phyloP scores from a whole-genome alignment of 768 basidiomycete species.

The Lyophyllum shimeji region DNA sequence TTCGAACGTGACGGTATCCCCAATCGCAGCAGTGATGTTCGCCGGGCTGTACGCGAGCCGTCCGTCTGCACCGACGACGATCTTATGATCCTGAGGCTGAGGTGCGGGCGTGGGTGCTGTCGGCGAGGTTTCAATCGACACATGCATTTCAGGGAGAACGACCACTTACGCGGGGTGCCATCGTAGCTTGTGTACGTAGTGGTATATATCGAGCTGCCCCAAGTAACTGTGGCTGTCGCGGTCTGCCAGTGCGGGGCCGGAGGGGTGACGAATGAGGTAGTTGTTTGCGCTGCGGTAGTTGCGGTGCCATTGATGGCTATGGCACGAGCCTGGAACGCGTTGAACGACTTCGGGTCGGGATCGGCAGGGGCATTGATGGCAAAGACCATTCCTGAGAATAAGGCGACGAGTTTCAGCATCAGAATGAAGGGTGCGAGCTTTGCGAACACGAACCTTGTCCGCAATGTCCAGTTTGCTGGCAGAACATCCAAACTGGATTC shows the following conservation, averaged over 20 bases:
- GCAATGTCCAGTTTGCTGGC: constrained; percentile 55
- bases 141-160: no score
- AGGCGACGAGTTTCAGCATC: neutral
- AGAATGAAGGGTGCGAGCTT: neutral
- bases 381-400: constrained; percentile 62
- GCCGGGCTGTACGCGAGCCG: constrained; percentile 33
- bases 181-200: constrained; percentile 41
- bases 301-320: constrained; percentile 34
- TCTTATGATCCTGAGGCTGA: constrained; percentile 31
- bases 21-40: constrained; percentile 38
- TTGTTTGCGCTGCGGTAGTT: constrained; percentile 8
- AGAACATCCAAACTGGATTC: constrained; percentile 59
- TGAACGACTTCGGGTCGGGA: constrained; percentile 38
- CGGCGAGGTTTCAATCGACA: neutral
- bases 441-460: constrained; percentile 27
- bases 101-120: constrained; percentile 16
- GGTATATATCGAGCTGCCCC: constrained; percentile 27
- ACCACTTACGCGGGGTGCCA: constrained; percentile 30
- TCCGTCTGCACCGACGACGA: constrained; percentile 39
- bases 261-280: constrained; percentile 26
- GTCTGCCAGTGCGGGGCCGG: constrained; percentile 33
- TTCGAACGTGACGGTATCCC: constrained; percentile 44
- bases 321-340: constrained; percentile 48
- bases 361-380: constrained; percentile 57
- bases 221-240: constrained; percentile 42